Percentiles rank a stretch among this genome's conserved stretches.
phyloP scores from a whole-genome alignment of 495 filamentous ascomycete genomes.

The Tuber borchii region DNA sequence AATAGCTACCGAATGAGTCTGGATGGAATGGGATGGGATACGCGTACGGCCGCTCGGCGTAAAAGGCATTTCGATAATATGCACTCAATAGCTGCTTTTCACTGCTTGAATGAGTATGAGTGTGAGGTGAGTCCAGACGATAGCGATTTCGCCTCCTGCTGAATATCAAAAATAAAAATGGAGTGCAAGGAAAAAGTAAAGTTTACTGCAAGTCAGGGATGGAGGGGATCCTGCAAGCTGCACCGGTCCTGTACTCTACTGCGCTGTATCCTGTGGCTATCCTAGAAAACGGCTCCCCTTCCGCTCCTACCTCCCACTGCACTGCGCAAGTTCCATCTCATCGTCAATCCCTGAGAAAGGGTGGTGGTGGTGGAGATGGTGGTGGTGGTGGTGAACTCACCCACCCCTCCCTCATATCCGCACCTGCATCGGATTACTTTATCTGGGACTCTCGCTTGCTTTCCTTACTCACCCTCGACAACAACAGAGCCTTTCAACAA shows the following conservation, averaged over 20 bases:
- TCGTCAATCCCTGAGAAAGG: not conserved
- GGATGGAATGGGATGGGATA: not conserved
- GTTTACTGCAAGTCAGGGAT: not conserved
- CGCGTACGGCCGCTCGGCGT: not conserved
- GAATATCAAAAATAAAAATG: slow-evolving; percentile 1
- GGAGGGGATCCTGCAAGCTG: not conserved
- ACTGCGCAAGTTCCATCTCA: not conserved
- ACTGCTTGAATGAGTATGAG: not conserved
- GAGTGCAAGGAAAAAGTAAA: not conserved
- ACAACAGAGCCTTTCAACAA: not conserved
- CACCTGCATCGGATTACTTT: not conserved
- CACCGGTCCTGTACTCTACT: not conserved
- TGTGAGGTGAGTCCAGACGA: not conserved
- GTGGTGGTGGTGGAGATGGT: not conserved
- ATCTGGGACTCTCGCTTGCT: not conserved
- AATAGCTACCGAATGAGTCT: not conserved
- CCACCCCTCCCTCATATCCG: not conserved
- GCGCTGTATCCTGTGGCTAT: not conserved
- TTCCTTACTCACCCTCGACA: not conserved
- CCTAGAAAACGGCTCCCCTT: not conserved
- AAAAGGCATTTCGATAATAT: not conserved
- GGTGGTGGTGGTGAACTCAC: not conserved
- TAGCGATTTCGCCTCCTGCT: not conserved
- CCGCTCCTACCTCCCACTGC: not conserved
- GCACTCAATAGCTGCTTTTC: not conserved